These are phyloP conservation scores for Thalassiosira hispida DNA, from an alignment of 352 stramenopile species.

Conservation along the genomic window DNA sequence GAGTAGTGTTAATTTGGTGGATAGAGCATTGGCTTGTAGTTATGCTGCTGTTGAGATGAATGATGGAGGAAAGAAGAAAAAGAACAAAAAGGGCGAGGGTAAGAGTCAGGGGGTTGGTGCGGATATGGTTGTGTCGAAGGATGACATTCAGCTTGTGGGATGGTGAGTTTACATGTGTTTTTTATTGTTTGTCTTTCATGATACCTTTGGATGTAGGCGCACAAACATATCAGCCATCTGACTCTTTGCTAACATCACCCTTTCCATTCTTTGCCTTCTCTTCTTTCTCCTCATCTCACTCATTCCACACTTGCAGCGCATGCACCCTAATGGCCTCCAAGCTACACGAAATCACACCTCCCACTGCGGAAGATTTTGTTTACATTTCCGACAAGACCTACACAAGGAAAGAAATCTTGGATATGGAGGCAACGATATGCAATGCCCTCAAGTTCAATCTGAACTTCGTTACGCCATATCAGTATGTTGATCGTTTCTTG, in stretches of 20 bases:
- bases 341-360: slow-evolving; percentile 81
- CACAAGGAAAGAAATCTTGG: slow-evolving; percentile 73
- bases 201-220: background rate
- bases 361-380: slow-evolving; percentile 77
- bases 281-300: slow-evolving; percentile 11
- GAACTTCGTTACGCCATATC: slow-evolving; percentile 69
- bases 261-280: too few relatives aligned
- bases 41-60: slow-evolving; percentile 14
- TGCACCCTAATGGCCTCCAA: slow-evolving; percentile 87
- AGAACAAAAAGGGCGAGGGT: background rate
- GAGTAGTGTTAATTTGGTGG: slow-evolving; percentile 66
- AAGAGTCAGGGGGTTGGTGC: slow-evolving; percentile 5
- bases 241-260: too few relatives aligned
- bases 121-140: slow-evolving; percentile 34
- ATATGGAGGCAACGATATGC: slow-evolving; percentile 82
- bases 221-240: too few relatives aligned
- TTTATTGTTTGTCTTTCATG: slow-evolving; percentile 18
- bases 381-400: slow-evolving; percentile 88
- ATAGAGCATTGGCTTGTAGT: slow-evolving; percentile 58
- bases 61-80: background rate
- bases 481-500: slow-evolving; percentile 80
- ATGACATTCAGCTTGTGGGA: slow-evolving; percentile 58
- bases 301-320: slow-evolving; percentile 45
- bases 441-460: slow-evolving; percentile 80
- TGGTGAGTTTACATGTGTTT: slow-evolving; percentile 53